Conservation (phyloP, 805 yeast species). For the Candida glaebosa region DNA sequence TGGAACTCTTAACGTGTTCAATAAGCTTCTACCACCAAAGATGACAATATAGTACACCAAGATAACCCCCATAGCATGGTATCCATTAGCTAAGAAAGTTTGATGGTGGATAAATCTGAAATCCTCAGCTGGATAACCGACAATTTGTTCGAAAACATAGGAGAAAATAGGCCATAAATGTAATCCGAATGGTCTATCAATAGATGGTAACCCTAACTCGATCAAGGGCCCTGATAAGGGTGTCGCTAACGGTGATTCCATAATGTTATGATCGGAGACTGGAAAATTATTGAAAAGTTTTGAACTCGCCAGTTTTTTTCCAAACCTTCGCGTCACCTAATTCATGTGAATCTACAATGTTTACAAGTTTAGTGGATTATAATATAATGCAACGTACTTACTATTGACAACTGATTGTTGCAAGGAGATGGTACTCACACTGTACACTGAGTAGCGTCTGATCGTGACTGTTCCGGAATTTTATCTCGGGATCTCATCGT, state of each 20-base stretch:
- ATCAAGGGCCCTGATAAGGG: slow-evolving; percentile 11
- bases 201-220: slow-evolving; percentile 29
- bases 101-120: slow-evolving; percentile 65
- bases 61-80: slow-evolving; percentile 47
- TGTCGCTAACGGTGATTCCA: neutral
- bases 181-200: slow-evolving; percentile 52
- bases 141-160: slow-evolving; percentile 38
- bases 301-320: too few species aligned
- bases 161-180: slow-evolving; percentile 69
- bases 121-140: slow-evolving; percentile 59
- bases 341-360: neutral
- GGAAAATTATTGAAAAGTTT: neutral
- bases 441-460: too few species aligned
- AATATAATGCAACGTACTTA: neutral
- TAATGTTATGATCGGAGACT: neutral
- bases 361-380: neutral
- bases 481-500: too few species aligned
- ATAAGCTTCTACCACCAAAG: slow-evolving; percentile 70
- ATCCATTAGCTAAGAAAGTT: slow-evolving; percentile 65
- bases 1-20: slow-evolving; percentile 47
- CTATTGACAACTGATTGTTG: neutral
- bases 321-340: too few species aligned
- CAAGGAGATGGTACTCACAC: too few species aligned
- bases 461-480: too few species aligned
- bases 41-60: slow-evolving; percentile 38